phyloP scores from a whole-genome alignment of 352 stramenopile genomes.

The Hyaloperonospora arabidopsidis region DNA sequence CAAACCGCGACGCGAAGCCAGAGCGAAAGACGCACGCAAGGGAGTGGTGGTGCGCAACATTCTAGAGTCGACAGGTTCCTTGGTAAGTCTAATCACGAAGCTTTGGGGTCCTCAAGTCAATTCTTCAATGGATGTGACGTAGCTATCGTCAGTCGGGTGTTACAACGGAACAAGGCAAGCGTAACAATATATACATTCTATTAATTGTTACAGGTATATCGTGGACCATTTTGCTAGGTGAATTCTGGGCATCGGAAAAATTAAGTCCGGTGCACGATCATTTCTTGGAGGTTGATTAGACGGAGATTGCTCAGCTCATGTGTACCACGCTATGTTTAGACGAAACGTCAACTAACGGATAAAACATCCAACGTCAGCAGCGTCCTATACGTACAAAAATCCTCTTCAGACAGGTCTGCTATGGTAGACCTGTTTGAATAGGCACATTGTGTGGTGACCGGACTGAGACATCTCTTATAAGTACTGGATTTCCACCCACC shows the following conservation, averaged over 20 bases:
- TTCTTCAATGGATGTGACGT: not conserved
- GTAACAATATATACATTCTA: slow-evolving; percentile 1
- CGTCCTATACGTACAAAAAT: no score
- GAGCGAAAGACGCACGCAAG: slow-evolving; percentile 23
- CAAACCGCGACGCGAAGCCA: slow-evolving; percentile 20
- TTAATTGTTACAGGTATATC: slow-evolving; percentile 3
- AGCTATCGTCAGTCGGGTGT: slow-evolving; percentile 7
- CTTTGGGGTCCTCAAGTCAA: no score
- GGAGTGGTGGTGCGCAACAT: slow-evolving; percentile 21
- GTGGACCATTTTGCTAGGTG: no score
- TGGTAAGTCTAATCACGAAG: not conserved
- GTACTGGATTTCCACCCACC: no score
- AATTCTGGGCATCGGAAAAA: not conserved
- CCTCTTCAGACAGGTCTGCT: no score
- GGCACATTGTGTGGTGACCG: no score
- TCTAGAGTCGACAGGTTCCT: not conserved
- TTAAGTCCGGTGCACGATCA: not conserved
- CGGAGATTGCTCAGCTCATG: slow-evolving; percentile 7
- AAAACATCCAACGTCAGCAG: no score
- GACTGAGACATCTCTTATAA: no score
- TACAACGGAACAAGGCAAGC: not conserved
- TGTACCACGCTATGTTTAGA: slow-evolving; percentile 23
- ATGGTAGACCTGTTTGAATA: no score
- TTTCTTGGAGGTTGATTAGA: slow-evolving; percentile 21
- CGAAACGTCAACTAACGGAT: not conserved